Evolutionary conservation across 345 rosid species (phyloP).

Genomic region (Salix arbutifolia): DNA sequence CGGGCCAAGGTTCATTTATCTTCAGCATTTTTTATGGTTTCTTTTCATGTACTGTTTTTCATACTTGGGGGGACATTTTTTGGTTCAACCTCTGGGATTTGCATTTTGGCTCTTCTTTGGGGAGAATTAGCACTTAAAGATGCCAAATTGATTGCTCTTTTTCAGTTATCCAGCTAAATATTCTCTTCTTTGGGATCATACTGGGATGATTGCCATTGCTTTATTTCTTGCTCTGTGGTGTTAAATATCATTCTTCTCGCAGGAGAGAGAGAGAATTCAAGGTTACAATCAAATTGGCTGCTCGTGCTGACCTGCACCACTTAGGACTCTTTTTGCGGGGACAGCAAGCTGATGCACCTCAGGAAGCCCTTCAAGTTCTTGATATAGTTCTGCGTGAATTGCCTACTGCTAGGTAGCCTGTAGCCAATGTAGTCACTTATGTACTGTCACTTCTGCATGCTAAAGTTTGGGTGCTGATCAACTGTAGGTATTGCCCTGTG

Average conservation of each 20-base stretch:
- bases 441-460: not conserved
- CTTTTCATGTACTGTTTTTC: not conserved
- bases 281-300: slow-evolving; percentile 74
- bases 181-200: not conserved
- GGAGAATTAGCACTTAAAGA: not conserved
- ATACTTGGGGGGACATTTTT: not conserved
- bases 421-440: not conserved
- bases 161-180: not conserved
- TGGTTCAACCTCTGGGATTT: not conserved
- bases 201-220: too few relatives aligned
- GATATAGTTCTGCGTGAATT: slow-evolving; percentile 95
- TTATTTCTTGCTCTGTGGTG: not conserved
- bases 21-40: not conserved
- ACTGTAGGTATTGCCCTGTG: slow-evolving; percentile 70
- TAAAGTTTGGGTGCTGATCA: not conserved
- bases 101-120: not conserved
- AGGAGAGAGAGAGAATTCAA: slow-evolving; percentile 73
- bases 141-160: not conserved
- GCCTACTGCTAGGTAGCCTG: slow-evolving; percentile 44
- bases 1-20: slow-evolving; percentile 46
- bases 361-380: slow-evolving; percentile 97
- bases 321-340: slow-evolving; percentile 80
- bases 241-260: slow-evolving; percentile 7
- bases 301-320: slow-evolving; percentile 90
- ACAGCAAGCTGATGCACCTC: slow-evolving; percentile 89